Base-by-base conservation (phyloP, 805 yeast genomes). In the Yamadazyma paraphyllophila region DNA sequence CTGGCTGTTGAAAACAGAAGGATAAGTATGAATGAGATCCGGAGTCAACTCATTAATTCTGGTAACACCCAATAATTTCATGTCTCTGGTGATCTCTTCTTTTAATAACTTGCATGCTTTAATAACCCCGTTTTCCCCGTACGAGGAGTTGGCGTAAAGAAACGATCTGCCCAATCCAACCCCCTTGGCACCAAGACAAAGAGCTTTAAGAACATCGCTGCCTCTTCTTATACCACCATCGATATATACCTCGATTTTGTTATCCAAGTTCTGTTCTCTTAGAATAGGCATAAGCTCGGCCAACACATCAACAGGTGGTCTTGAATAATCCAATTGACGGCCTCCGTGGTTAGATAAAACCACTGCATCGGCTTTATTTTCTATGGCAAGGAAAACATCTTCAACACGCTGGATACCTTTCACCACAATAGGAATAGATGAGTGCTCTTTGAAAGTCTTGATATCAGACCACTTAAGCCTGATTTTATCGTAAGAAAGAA, bases 321-420 rank as follows among this genome's bases (percentile, higher is more conserved):
- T 75, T 1, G 95, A 73, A 56, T 79, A 85, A 65, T 88, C 96
- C 46, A 88, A 68, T 64, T 88, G 96, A 46, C 96, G 73, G 39
- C 96, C 96, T 50, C 96, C 96, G 64, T 88, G 96, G 60, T 88
- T 88, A 2, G 95, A 87, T 43, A 88, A 58, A 3, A 89, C 88
- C 14, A 88, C 83, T 34, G 92, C 96, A 39, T 81, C 79, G 27
- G 78, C 78, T 6, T 92, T 92, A 53, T 75, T 64, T 54, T 86
- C 84, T 6, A 80, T 81, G 0, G 96, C 96, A 54, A 69, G 65
- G 15, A 88, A 61, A 1, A 85, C 90, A 58, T 89, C 96, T 50
- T 86, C 94, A 37, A 79, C 80, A 24, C 91, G 67, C 63, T 88
- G 95, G 15, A 88, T 82, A 48, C 96, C 96, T 61, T 88, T 88